Evolutionary conservation across 2,329 filamentous ascomycete species (phyloP).

Genomic region (Calonectria henricotiae): DNA sequence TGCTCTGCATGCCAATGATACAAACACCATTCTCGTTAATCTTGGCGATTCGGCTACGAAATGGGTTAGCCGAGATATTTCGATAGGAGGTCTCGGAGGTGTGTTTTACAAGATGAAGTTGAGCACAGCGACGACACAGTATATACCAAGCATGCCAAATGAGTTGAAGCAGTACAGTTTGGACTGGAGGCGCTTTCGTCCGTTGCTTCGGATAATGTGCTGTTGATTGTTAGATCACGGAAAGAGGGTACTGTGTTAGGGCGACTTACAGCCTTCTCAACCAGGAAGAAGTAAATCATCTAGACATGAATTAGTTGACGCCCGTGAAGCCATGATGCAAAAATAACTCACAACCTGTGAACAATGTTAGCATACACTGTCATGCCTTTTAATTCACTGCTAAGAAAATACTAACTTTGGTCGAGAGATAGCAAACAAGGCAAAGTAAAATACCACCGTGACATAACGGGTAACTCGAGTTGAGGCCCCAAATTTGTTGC

Average conservation of each 20-base stretch:
- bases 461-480: slow-evolving; percentile 68
- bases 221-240: slow-evolving; percentile 47
- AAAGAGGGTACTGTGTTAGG: too few relatives aligned
- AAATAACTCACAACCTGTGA: slow-evolving; percentile 29
- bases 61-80: slow-evolving; percentile 21
- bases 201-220: slow-evolving; percentile 72
- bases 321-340: not conserved
- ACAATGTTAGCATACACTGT: not conserved
- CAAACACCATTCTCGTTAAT: slow-evolving; percentile 71
- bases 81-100: not conserved
- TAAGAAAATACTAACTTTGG: slow-evolving; percentile 67
- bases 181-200: slow-evolving; percentile 69
- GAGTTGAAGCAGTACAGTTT: slow-evolving; percentile 76
- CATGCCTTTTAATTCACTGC: not conserved
- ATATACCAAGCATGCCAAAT: slow-evolving; percentile 69
- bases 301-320: slow-evolving; percentile 44
- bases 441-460: slow-evolving; percentile 74
- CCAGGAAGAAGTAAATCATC: slow-evolving; percentile 77
- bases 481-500: slow-evolving; percentile 72
- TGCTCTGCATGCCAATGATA: slow-evolving; percentile 74
- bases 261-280: slow-evolving; percentile 73
- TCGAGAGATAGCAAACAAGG: slow-evolving; percentile 74
- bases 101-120: slow-evolving; percentile 74
- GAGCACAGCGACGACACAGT: slow-evolving; percentile 67
- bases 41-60: slow-evolving; percentile 69